Base-by-base conservation (phyloP, 1,284 basidiomycete species). In the Cystobasidiaceae sp. region DNA sequence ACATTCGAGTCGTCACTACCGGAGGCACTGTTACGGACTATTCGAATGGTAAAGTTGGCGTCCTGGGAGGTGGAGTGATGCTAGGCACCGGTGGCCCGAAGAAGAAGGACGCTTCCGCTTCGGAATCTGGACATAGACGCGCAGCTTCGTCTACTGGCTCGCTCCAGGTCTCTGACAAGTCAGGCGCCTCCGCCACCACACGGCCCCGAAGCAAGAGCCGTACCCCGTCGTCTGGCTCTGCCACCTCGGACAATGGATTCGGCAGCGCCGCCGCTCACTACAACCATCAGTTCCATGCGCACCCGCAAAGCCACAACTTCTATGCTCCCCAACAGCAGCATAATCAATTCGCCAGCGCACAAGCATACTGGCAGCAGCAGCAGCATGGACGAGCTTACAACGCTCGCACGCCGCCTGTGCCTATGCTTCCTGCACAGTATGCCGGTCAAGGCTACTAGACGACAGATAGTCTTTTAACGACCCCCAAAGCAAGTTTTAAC, bases 61-160 rank as follows among this genome's bases (percentile, higher is more conserved):
- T 75, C 6, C 70, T 75, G 21, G 72, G 72, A 28, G 74, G 74
- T n/a, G 74, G 74, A 17, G 73, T 74, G 30, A 50, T 75, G n/a
- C 69, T 75, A 32, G 74, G 74, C 8, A 67, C 70, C 7, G 59
- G 63, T 11, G 51, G 62, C n/a, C n/a, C n/a, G n/a, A n/a, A 73
- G 73, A 21, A 72, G 67, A 41, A 56, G 28, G 45, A 57, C n/a
- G 58, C 28, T 28, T 43, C 19, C 27, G 11, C 13, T 19, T 44
- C 27, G 23, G 39, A 28, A 17, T 30, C 8, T 1, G 15, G 39
- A 56, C 25, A 56, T 43, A 44, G 32, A 11, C 54, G 44, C 54
- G 41, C 54, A 32, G 37, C 54, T 56, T 37, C 54, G 9, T 56
- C 54, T 19, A 43, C 54, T 46, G 45, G 45, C 17, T 17, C 9